Base-by-base conservation (phyloP, 352 stramenopile species). In the Phytopythium litorale region DNA sequence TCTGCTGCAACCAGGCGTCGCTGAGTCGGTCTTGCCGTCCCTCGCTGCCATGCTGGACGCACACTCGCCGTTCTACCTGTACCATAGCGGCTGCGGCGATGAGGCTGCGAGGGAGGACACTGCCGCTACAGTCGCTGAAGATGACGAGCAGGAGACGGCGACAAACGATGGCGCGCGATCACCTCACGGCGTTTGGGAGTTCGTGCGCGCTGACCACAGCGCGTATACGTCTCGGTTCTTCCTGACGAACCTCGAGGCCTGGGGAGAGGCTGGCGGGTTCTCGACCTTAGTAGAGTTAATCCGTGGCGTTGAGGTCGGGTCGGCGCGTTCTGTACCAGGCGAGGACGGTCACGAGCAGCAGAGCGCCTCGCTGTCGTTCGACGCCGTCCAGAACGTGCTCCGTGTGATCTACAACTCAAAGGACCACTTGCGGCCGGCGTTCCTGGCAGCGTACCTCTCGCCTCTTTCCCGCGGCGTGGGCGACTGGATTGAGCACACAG, bases 391-490 rank as follows among this genome's bases (percentile, higher is more conserved):
- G 30, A 79, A 70, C 55, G 60, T 90, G 13, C 74, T 88, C 30
- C 75, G 81, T 0, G 65, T 65, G n/a, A 15, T 93, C 1, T 90
- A 85, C 61, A 67, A 71, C n/a, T 63, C 87, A 43, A 87, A 84
- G 62, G 78, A 91, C 25, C 71, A 89, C 25, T 49, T 91, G 1
- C 55, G 60, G 1, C n/a, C 40, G 5, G 23, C 48, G 1, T 90
- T 93, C 49, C 40, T 91, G 15, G 7, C 59, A 3, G 40, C 58
- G 21, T 88, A 84, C 40, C 66, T 88, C 3, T 56, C 58, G 0
- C 56, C 71, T 11, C 54, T 93, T 4, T 63, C 62, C 7, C 60
- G 74, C 18, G 64, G 70, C 0, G 64, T 81, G 1, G 58, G 65
- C 0, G 46, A 46, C 8, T 82, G 81, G 35, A 35, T 89, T 16